These are phyloP conservation scores for Nitzschia sp. DNA, from an alignment of 108 stramenopile genomes.

Conservation along the genomic window DNA sequence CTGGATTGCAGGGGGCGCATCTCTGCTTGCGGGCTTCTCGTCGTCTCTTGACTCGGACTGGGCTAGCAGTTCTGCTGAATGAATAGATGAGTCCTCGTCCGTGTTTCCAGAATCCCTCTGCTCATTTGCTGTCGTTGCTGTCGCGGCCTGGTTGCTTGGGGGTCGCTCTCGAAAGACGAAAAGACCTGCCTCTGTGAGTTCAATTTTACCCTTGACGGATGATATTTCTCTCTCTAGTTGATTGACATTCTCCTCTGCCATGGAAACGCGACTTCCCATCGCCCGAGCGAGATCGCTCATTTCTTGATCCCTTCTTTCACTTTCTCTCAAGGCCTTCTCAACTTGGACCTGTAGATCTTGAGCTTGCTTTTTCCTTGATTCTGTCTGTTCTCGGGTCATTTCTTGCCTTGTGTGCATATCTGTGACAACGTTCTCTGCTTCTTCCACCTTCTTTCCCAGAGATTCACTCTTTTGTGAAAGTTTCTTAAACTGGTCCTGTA, in stretches of 20 bases:
- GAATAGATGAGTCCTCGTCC: background rate
- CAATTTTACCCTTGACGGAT: slow-evolving; percentile 56
- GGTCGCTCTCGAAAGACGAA: slow-evolving; percentile 34
- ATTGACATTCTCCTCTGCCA: slow-evolving; percentile 46
- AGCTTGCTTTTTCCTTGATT: slow-evolving; percentile 49
- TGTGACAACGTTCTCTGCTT: slow-evolving; percentile 43
- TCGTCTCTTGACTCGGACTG: slow-evolving; percentile 8
- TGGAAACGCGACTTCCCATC: slow-evolving; percentile 39
- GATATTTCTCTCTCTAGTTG: slow-evolving; percentile 46
- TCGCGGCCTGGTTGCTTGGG: background rate
- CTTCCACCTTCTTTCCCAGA: slow-evolving; percentile 65
- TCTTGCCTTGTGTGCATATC: slow-evolving; percentile 25
- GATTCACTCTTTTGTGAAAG: slow-evolving; percentile 38
- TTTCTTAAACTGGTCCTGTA: slow-evolving; percentile 17
- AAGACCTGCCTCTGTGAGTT: slow-evolving; percentile 55
- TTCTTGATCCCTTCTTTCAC: slow-evolving; percentile 57
- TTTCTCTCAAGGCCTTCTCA: slow-evolving; percentile 46
- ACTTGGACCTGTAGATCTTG: slow-evolving; percentile 65
- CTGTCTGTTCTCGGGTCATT: slow-evolving; percentile 16
- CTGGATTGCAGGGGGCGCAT: background rate
- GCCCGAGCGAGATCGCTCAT: slow-evolving; percentile 38
- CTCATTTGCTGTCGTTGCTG: background rate
- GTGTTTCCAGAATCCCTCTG: background rate
- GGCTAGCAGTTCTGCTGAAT: background rate
- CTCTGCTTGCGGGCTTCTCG: background rate